A percentile compares a stretch with the other conserved stretches of the same genome.
phyloP scores from a whole-genome alignment of 2,329 filamentous ascomycete species.

The Phyllosticta citrichinensis region DNA sequence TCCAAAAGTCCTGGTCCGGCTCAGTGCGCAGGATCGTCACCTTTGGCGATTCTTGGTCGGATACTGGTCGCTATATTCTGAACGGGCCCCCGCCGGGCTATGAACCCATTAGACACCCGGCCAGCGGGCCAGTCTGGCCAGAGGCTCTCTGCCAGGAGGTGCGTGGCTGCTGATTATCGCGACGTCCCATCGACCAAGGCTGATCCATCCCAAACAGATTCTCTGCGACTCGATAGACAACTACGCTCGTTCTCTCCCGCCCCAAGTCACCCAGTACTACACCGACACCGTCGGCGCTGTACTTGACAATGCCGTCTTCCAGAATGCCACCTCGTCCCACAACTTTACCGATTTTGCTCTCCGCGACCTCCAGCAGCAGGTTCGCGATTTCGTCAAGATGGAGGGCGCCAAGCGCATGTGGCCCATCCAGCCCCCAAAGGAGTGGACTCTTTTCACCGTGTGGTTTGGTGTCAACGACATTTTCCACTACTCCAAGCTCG shows the following conservation, averaged over 20 bases:
- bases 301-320: conserved; percentile 11
- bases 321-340: conserved; percentile 10
- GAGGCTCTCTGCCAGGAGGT: conserved; percentile 29
- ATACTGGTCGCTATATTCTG: conserved; percentile 26
- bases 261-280: conserved; percentile 9
- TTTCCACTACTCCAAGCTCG: conserved; percentile 22
- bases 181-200: conserved; percentile 1
- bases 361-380: conserved; percentile 10
- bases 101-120: conserved; percentile 18
- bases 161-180: neutral
- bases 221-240: conserved; percentile 11
- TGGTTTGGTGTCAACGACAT: conserved; percentile 29
- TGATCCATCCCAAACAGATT: conserved; percentile 18
- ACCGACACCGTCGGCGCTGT: conserved; percentile 9
- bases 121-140: conserved; percentile 26
- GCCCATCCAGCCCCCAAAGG: conserved; percentile 14
- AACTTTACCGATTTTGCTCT: conserved; percentile 13
- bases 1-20: conserved; percentile 15
- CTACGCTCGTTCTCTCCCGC: conserved; percentile 10
- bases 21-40: conserved; percentile 24
- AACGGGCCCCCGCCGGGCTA: conserved; percentile 20
- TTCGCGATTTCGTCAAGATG: conserved; percentile 11
- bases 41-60: conserved; percentile 31
- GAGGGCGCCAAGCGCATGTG: conserved; percentile 11
- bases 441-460: conserved; percentile 26